A percentile compares a stretch with the other conserved stretches of the same genome.
These are phyloP conservation scores for Malus orientalis DNA, from an alignment of 306 rosid species.

Conservation along the genomic window DNA sequence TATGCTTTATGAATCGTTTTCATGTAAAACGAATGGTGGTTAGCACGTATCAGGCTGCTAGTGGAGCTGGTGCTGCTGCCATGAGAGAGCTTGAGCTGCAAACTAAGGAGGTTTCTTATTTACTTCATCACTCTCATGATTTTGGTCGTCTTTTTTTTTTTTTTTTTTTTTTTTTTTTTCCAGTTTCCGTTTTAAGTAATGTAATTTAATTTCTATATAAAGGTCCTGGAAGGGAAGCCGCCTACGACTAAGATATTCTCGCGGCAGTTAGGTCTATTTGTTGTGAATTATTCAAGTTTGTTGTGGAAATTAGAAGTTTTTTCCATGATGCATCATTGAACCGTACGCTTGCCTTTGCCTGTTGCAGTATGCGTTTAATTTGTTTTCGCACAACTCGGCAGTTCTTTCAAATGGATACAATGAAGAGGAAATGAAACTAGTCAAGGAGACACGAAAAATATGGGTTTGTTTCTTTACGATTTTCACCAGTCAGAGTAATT, in stretches of 20 bases:
- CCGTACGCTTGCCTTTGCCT: conserved; percentile 8
- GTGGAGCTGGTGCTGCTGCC: conserved; percentile 99
- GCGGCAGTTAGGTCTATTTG: conserved; percentile 52
- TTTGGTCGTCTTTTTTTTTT: neutral
- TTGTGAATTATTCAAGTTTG: neutral
- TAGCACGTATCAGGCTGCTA: conserved; percentile 95
- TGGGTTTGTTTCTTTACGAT: conserved; percentile 50
- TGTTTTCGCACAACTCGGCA: conserved; percentile 87
- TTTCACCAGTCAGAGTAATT: neutral
- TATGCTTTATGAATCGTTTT: conserved; percentile 12
- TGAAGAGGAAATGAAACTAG: conserved; percentile 97
- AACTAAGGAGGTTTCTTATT: conserved; percentile 73
- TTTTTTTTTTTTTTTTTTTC: too few species aligned
- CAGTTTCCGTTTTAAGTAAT: neutral
- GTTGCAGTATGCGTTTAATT: conserved; percentile 93
- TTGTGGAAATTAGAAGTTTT: neutral
- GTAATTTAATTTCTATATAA: conserved; percentile 1
- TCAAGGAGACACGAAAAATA: conserved; percentile 87
- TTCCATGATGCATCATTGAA: conserved; percentile 4
- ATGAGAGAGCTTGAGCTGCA: conserved; percentile 95
- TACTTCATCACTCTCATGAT: neutral
- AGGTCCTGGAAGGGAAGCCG: conserved; percentile 76
- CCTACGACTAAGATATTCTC: conserved; percentile 75
- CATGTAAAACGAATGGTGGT: conserved; percentile 92
- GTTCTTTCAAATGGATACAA: conserved; percentile 84